Conservation (phyloP, 2,329 filamentous ascomycete genomes). For the Xylaria hypoxylon region DNA sequence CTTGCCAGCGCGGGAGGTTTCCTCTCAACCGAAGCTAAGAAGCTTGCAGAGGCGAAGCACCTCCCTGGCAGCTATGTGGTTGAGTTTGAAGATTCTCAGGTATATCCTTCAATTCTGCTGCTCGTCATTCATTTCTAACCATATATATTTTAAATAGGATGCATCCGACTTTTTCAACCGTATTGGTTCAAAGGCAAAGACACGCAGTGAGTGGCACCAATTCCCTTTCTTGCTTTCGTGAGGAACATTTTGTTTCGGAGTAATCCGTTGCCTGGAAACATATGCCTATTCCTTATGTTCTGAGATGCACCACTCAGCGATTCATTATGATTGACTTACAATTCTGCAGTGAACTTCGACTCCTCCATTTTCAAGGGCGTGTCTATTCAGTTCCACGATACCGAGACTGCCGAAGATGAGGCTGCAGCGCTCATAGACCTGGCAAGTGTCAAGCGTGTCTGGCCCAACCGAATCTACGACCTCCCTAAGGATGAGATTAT, state of each 20-base stretch:
- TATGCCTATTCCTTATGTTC: neutral
- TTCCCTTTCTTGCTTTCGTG: neutral
- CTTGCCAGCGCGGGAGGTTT: constrained; percentile 44
- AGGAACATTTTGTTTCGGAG: neutral
- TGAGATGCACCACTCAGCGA: neutral
- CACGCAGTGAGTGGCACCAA: constrained; percentile 51
- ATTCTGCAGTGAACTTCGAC: constrained; percentile 56
- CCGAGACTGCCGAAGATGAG: constrained; percentile 57
- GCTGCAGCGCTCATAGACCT: constrained; percentile 56
- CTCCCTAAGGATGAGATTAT: constrained; percentile 60
- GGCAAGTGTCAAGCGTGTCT: constrained; percentile 61
- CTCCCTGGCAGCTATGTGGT: constrained; percentile 65
- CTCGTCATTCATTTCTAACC: constrained; percentile 24
- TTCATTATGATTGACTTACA: constrained; percentile 10
- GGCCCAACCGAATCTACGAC: constrained; percentile 60
- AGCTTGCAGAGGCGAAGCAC: constrained; percentile 41
- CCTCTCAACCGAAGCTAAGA: constrained; percentile 43
- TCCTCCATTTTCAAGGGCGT: constrained; percentile 66
- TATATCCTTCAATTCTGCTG: constrained; percentile 46
- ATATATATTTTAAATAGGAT: constrained; percentile 51
- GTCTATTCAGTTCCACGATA: constrained; percentile 64
- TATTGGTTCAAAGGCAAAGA: constrained; percentile 55
- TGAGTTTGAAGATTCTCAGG: constrained; percentile 63
- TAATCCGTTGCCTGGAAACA: neutral
- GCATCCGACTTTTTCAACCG: constrained; percentile 54